Base-by-base conservation (phyloP, 352 stramenopile genomes). In the Elongisporangium prolatum region DNA sequence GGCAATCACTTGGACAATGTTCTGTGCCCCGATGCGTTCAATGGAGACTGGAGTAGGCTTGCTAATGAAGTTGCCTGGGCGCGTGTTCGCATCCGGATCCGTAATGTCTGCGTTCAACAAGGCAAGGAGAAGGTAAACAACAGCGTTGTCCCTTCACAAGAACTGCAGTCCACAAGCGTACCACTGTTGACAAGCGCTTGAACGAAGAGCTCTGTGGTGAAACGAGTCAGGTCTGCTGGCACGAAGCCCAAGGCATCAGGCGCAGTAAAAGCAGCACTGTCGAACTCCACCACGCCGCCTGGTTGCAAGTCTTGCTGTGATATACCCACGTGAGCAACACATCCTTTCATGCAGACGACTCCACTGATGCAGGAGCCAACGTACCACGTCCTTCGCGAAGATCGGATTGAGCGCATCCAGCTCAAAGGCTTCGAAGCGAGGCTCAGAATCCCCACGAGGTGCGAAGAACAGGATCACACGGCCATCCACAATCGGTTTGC, bases 381-480 rank as follows among this genome's bases (percentile, higher is more conserved):
- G 47, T 69, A 80, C 61, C 44, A 91, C 64, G 50, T 89, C 81
- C 49, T 86, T 84, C 37, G 79, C 75, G 54, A 91, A 89, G 21
- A 91, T 59, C 21, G 81, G 79, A 21, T 73, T 72, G 48, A 72
- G 72, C 14, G 64, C 59, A n/a, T 88, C 73, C 28, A 88, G 67
- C 21, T 88, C 76, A 48, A 86, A 88, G 8, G 68, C 71, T 22
- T 81, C 74, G 17, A 86, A 72, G 22, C 82, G 77, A 52, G 77
- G 77, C 67, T 88, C 75, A 0, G 69, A 71, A 0, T 73, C 63
- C 0, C 61, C 56, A 4, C 37, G 38, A 0, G 79, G 69, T 17
- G 73, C 77, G 40, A 91, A 85, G 65, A 89, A 88, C 3, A 91
- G 72, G 18, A 89, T 70, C 20, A 86, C 71, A 17, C 82, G 77